Base-by-base conservation (phyloP, 2,329 filamentous ascomycete species). In the Phaeoacremonium minimum region DNA sequence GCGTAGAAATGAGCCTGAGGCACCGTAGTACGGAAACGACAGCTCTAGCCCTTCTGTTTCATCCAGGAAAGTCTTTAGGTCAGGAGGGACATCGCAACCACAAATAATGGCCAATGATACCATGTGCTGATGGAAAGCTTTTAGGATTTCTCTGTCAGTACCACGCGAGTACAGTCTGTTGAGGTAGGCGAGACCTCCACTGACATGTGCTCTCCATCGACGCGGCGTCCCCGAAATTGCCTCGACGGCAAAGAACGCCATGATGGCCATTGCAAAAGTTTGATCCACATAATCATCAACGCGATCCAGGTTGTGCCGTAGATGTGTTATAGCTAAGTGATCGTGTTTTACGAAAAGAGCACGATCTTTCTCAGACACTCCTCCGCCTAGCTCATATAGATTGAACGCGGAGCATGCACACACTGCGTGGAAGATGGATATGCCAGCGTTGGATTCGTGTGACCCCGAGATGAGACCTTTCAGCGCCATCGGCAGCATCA, bases 401-500 rank as follows among this genome's bases (percentile, higher is more conserved):
- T 59, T 52, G 33, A 65, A 61, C 1, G 61, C 60, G 4, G 64
- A 63, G 5, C 60, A 61, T 1, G 67, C 60, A 13, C 64, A 52
- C 13, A 52, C 34, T 20, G 48, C 49, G 19, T 52, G 49, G 30
- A 52, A 52, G 3, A 44, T 47, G 15, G 43, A 45, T 4, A 52
- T 41, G 22, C 51, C 37, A 14, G 48, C 40, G 11, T 38, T 50
- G 11, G 47, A 52, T 13, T 41, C 41, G 2, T 37, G 28, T 4
- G 43, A 40, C 16, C 28, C 37, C 15, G 46, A 46, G 13, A 42
- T 43, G 11, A 51, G 32, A 13, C 49, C 49, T 5, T 30, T 34
- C 16, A 52, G 36, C 2, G 49, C 49, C 49, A 52, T 52, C 3
- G 48, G 49, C 4, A 52, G 40, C 48, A 52, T 51, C 40, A 52